phyloP scores from a whole-genome alignment of 495 filamentous ascomycete genomes.

The Neurospora sp. region DNA sequence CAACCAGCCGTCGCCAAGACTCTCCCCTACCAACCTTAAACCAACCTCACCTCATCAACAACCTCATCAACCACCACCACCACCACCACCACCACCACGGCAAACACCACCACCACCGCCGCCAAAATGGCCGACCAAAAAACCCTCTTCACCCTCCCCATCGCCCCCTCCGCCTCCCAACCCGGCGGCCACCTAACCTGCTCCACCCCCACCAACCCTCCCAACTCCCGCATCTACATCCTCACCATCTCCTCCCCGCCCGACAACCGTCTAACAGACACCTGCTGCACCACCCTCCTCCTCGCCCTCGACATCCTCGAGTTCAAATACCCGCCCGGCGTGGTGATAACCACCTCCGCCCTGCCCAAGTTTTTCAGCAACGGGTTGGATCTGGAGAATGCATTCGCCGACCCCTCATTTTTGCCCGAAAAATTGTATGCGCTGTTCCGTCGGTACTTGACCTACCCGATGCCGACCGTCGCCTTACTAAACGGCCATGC shows the following conservation, averaged over 20 bases:
- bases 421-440: constrained; percentile 45
- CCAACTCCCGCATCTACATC: constrained; percentile 44
- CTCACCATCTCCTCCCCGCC: constrained; percentile 55
- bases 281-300: constrained; percentile 50
- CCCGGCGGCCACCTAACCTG: constrained; percentile 42
- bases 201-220: constrained; percentile 37
- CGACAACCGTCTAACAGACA: constrained; percentile 75
- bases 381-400: no score
- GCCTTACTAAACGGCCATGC: constrained; percentile 70
- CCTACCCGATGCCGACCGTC: constrained; percentile 77
- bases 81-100: background rate
- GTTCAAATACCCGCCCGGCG: constrained; percentile 50
- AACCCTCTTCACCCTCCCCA: constrained; percentile 34
- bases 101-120: background rate
- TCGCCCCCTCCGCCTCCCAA: constrained; percentile 20
- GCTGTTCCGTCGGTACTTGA: constrained; percentile 49
- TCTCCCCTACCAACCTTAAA: background rate
- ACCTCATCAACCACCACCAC: background rate
- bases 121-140: constrained; percentile 1
- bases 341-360: constrained; percentile 61
- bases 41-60: background rate
- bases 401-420: constrained; percentile 44
- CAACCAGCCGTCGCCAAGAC: background rate
- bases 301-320: constrained; percentile 66
- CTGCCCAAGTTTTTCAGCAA: constrained; percentile 77